Evolutionary conservation across 768 basidiomycete species (phyloP).

Genomic region (Leccinellum luteum): DNA sequence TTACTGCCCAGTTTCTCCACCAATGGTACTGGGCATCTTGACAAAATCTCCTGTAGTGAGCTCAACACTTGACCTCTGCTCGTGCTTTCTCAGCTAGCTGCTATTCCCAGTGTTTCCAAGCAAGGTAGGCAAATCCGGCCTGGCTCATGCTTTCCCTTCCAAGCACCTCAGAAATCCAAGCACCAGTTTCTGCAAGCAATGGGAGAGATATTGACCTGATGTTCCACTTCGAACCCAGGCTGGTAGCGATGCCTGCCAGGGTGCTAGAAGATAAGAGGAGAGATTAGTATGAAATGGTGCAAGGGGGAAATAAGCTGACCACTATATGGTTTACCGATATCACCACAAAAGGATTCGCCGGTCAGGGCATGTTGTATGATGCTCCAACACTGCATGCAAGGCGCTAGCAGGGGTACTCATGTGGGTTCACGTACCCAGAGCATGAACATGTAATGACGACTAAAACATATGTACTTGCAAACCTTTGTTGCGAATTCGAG

Average conservation of each 20-base stretch:
- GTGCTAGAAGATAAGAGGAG: not conserved
- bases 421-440: conserved; percentile 68
- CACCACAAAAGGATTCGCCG: conserved; percentile 57
- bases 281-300: not conserved
- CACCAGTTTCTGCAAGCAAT: conserved; percentile 78
- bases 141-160: conserved; percentile 71
- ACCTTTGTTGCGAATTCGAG: conserved; percentile 57
- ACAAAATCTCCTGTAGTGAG: not conserved
- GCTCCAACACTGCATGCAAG: conserved; percentile 67
- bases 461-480: conserved; percentile 79
- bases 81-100: conserved; percentile 16
- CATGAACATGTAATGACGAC: conserved; percentile 84
- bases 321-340: conserved; percentile 34
- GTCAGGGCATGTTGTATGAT: conserved; percentile 68
- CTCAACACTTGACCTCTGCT: conserved; percentile 8
- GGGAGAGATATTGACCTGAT: too few species aligned
- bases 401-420: conserved; percentile 71
- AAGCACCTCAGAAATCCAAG: conserved; percentile 75
- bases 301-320: conserved; percentile 11
- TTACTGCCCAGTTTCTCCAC: not conserved
- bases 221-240: too few species aligned
- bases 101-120: conserved; percentile 42
- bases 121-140: conserved; percentile 68
- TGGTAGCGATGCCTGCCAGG: not conserved
- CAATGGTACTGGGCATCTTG: not conserved